Percentiles rank a stretch among this genome's conserved stretches.
These are phyloP conservation scores for Trametes meyenii DNA, from an alignment of 768 basidiomycete species.

Conservation along the genomic window DNA sequence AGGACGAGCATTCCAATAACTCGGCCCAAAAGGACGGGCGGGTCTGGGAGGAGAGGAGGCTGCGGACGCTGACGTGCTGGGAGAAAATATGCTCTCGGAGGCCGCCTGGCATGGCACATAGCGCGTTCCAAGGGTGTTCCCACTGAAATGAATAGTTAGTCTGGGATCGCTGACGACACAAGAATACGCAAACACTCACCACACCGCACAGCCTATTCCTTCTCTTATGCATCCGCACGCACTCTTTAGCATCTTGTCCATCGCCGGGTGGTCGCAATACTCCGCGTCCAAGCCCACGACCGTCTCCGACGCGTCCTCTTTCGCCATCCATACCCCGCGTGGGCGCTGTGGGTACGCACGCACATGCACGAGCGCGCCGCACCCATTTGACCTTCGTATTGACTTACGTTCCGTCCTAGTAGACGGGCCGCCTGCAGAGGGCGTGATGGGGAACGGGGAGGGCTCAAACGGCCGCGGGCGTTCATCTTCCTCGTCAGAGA, in stretches of 20 bases:
- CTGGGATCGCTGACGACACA: not conserved
- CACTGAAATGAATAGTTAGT: slow-evolving; percentile 42
- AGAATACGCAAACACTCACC: slow-evolving; percentile 38
- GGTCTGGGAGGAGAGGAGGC: slow-evolving; percentile 33
- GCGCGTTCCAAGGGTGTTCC: slow-evolving; percentile 65
- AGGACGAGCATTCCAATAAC: slow-evolving; percentile 32
- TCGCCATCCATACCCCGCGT: slow-evolving; percentile 61
- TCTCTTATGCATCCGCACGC: slow-evolving; percentile 70
- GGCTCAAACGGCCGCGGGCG: slow-evolving; percentile 34
- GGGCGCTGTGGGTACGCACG: slow-evolving; percentile 55
- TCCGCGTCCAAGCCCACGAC: slow-evolving; percentile 58
- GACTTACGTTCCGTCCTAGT: slow-evolving; percentile 23
- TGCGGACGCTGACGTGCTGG: slow-evolving; percentile 37
- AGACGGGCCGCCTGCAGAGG: slow-evolving; percentile 20
- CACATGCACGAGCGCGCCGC: slow-evolving; percentile 63
- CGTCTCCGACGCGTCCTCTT: slow-evolving; percentile 50
- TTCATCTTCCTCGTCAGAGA: slow-evolving; percentile 18
- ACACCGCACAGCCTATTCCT: slow-evolving; percentile 66
- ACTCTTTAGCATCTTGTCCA: slow-evolving; percentile 53
- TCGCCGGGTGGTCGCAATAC: slow-evolving; percentile 57
- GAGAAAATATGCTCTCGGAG: slow-evolving; percentile 50
- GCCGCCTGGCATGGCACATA: slow-evolving; percentile 64
- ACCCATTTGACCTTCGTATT: slow-evolving; percentile 52
- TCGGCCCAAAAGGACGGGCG: slow-evolving; percentile 29
- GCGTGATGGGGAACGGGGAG: slow-evolving; percentile 37